phyloP scores from a whole-genome alignment of 345 rosid genomes.

The Eucalyptus microcorys region DNA sequence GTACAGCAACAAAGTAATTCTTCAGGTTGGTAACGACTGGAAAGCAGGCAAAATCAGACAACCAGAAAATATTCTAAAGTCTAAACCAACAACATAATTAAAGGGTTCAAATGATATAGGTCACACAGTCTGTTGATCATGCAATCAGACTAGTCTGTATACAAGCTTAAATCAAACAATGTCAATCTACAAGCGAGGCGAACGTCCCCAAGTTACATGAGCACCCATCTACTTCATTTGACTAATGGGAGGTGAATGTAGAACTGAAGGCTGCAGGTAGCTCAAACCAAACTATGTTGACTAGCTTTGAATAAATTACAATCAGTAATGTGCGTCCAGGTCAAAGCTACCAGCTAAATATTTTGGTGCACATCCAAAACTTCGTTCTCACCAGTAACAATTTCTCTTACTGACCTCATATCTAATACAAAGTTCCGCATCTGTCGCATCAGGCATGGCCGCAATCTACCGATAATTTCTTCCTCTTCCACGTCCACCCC shows the following conservation, averaged over 20 bases:
- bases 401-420: neutral
- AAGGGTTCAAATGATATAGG: neutral
- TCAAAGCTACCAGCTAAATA: neutral
- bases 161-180: neutral
- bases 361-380: neutral
- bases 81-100: neutral
- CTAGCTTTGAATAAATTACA: neutral
- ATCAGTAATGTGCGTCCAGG: neutral
- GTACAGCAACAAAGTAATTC: neutral
- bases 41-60: neutral
- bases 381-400: neutral
- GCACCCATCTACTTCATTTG: neutral
- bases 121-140: neutral
- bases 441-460: neutral
- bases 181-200: neutral
- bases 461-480: conserved; percentile 26
- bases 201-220: neutral
- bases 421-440: neutral
- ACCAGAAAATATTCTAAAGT: neutral
- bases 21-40: neutral
- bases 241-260: neutral
- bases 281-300: neutral
- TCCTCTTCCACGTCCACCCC: conserved; percentile 68
- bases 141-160: neutral
- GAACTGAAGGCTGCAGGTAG: neutral